Base-by-base conservation (phyloP, 2,329 filamentous ascomycete genomes). In the Didymella arachidicola region DNA sequence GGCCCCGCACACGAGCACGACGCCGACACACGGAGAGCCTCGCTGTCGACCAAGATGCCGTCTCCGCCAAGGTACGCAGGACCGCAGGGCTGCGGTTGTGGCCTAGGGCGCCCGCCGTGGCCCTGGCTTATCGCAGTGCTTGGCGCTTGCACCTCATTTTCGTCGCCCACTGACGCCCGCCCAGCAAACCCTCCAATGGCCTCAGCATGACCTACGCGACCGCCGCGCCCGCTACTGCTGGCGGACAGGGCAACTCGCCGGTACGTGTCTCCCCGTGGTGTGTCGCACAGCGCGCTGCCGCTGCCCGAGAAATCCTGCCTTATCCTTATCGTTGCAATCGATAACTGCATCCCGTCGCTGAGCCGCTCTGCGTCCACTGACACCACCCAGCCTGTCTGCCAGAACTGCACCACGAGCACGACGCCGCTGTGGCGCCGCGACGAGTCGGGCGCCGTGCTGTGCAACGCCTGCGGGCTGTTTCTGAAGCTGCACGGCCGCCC, bases 391-490 rank as follows among this genome's bases (percentile, higher is more conserved):
- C 93, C 94, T 65, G 91, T 93, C 67, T 99, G 95, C 79, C 92
- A 96, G 78, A 99, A 99, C 78, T 99, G 95, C 80, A 87, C 87
- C 65, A 99, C 95, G 43, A 96, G 92, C 41, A 98, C 93, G 51
- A 99, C 95, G 44, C 95, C 95, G 41, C 82, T 99, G 75, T 99
- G 95, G 95, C 91, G 95, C 71, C 90, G 95, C 81, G 95, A 99
- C 84, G 95, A 99, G 82, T 87, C 90, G 72, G 95, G 95, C 67
- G 90, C 93, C 0, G 94, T 99, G 36, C 89, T 99, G 51, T 99
- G 95, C 87, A 99, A 99, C 81, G 95, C 95, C 72, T 99, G 95
- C 79, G 95, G 95, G 60, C 86, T 99, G 57, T 99, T 98, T 79
- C 86, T 98, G 72, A 99, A 99, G 84, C 85, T 99, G 68, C 95